A percentile compares a stretch with the other conserved stretches of the same genome.
Conservation (phyloP, 2,329 filamentous ascomycete genomes). For the Talaromyces sp. region DNA sequence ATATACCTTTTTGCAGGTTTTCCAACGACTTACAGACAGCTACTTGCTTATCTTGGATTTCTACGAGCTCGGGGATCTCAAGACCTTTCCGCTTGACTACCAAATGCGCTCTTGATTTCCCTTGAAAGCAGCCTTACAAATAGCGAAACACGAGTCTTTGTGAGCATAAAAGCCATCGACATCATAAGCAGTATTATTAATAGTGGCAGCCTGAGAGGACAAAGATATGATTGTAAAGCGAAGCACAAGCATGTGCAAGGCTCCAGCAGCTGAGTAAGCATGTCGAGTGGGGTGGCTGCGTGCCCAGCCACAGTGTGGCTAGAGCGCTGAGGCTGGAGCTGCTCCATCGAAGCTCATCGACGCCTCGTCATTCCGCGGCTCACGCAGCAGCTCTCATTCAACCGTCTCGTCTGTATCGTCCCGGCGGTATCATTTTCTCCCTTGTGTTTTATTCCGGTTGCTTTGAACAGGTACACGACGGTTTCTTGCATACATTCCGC, state of each 20-base stretch:
- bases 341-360: conserved; percentile 10
- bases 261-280: not conserved
- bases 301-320: conserved; percentile 8
- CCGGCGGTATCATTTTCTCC: no score
- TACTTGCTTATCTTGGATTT: not conserved
- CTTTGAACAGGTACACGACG: not conserved
- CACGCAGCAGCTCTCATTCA: not conserved
- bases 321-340: not conserved
- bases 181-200: not conserved
- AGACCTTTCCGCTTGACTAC: not conserved
- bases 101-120: not conserved
- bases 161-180: not conserved
- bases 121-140: not conserved
- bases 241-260: not conserved
- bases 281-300: not conserved
- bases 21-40: not conserved
- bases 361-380: conserved; percentile 2
- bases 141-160: not conserved
- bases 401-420: not conserved
- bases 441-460: not conserved
- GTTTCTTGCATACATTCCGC: not conserved
- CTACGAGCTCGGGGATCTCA: not conserved
- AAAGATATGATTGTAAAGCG: not conserved
- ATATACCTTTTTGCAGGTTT: not conserved
- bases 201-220: not conserved